phyloP scores from a whole-genome alignment of 805 yeast genomes.

The Metschnikowia borealis region DNA sequence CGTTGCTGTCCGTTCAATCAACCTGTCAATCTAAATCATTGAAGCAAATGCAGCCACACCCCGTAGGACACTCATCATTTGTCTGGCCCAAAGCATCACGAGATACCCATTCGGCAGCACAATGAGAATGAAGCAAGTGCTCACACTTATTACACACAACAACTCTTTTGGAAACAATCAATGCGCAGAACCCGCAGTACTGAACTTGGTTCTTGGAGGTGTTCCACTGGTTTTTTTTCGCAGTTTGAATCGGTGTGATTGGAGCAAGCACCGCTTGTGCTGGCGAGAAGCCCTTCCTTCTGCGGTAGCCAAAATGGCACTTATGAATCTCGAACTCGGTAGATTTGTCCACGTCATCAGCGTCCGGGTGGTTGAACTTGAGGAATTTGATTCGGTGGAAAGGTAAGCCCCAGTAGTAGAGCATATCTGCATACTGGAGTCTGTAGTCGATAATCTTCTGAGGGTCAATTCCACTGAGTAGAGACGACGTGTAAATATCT shows the following conservation, averaged over 20 bases:
- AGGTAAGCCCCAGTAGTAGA: conserved; percentile 81
- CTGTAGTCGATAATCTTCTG: conserved; percentile 44
- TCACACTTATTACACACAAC: conserved; percentile 71
- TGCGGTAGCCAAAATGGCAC: conserved; percentile 31
- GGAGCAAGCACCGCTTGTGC: conserved; percentile 23
- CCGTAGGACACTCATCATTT: conserved; percentile 15
- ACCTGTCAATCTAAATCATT: not conserved
- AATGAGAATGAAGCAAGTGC: conserved; percentile 72
- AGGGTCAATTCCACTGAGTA: conserved; percentile 38
- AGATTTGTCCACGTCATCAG: conserved; percentile 9
- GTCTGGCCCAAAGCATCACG: conserved; percentile 2
- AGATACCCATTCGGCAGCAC: conserved; percentile 62
- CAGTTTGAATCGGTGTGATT: conserved; percentile 22
- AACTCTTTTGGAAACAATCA: conserved; percentile 55
- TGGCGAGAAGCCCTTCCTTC: conserved; percentile 17
- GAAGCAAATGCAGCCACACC: conserved; percentile 18
- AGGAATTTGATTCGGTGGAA: conserved; percentile 74
- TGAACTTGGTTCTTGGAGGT: conserved; percentile 24
- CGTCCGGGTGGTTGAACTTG: conserved; percentile 54
- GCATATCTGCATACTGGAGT: conserved; percentile 69
- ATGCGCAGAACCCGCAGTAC: conserved; percentile 64
- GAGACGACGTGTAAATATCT: conserved; percentile 35
- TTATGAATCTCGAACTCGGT: conserved; percentile 29
- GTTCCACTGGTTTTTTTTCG: conserved; percentile 31
- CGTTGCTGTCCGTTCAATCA: too few species aligned